Evolutionary conservation across 2,329 filamentous ascomycete genomes (phyloP), one percentile per base, ranked within the genome.

Genomic region (Ophiocordyceps robertsii): DNA sequence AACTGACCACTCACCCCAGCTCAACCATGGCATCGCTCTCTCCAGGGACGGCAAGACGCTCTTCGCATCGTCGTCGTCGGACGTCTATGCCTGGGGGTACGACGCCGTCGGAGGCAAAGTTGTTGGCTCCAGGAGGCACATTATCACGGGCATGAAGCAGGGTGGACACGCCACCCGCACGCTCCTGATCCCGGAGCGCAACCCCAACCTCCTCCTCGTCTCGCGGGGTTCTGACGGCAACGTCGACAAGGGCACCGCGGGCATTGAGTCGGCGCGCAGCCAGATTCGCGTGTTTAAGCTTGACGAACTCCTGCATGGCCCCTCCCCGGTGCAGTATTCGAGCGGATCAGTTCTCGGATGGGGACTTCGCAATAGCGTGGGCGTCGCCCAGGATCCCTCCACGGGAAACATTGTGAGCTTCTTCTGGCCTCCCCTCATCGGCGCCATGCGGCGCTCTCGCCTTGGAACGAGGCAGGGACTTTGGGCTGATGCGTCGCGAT

Each of bases 341-440:
- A 46, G 72, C 14, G 70, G 70, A 12, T 50, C 50, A 7, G 48
- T 68, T 4, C 53, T 73, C 5, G 71, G 77, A 14, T 84, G 80
- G 79, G 81, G 82, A 16, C 64, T 86, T 24, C 68, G 81, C 27
- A 86, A 86, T 57, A 76, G 74, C 3, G 80, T 84, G 3, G 81
- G 81, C 13, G 60, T 85, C 4, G 78, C 67, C 27, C 77, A 82
- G 56, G 65, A 82, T 44, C 67, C 64, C 3, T 44, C 53, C 8
- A 66, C 65, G 2, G 68, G 71, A 5, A 61, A 63, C 17, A 64
- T 75, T 41, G 53, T 56, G 46, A 41, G 53, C 44, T 4, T 14
- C 9, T 6, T 14, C 9, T 6, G 32, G 11, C 6, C 24, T 27
- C 2, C 7, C 24, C 24, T 27, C 24, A 27, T 9, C 3, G 9